Conservation (phyloP, 768 basidiomycete genomes). For the Royoungia palumana region DNA sequence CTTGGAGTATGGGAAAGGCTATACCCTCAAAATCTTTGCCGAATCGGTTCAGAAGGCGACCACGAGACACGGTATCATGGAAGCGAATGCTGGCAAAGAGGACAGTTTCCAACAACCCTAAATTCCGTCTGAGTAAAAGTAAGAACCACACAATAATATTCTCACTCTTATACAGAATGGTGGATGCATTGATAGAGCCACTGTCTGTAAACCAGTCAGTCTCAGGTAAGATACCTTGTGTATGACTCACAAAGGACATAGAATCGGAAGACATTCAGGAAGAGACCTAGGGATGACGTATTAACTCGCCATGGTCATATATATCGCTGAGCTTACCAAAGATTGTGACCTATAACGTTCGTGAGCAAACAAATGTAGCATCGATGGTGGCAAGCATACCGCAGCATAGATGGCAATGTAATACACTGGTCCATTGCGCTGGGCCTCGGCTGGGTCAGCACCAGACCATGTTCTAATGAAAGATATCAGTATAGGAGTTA, state of each 20-base stretch:
- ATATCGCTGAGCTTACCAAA: conserved; percentile 27
- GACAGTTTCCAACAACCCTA: conserved; percentile 68
- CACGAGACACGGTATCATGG: conserved; percentile 88
- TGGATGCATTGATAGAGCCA: conserved; percentile 82
- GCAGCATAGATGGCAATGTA: conserved; percentile 62
- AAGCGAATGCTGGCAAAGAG: conserved; percentile 88
- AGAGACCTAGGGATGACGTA: conserved; percentile 40
- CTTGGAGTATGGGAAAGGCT: background rate
- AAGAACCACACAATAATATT: background rate
- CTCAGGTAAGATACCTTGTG: background rate
- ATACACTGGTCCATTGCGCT: conserved; percentile 41
- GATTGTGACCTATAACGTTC: conserved; percentile 34
- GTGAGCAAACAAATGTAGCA: conserved; percentile 11
- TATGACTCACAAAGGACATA: conserved; percentile 64
- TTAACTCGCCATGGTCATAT: background rate
- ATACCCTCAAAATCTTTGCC: conserved; percentile 87
- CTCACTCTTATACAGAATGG: conserved; percentile 67
- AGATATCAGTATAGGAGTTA: conserved; percentile 24
- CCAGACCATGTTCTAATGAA: conserved; percentile 54
- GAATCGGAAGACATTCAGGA: conserved; percentile 60
- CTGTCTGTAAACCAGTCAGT: conserved; percentile 39
- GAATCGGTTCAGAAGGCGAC: conserved; percentile 77
- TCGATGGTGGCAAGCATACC: conserved; percentile 33
- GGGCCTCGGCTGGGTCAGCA: conserved; percentile 38
- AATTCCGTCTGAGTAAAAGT: conserved; percentile 10